Evolutionary conservation across 1,284 basidiomycete genomes (phyloP).

Genomic region (Bondarzewia mesenterica): DNA sequence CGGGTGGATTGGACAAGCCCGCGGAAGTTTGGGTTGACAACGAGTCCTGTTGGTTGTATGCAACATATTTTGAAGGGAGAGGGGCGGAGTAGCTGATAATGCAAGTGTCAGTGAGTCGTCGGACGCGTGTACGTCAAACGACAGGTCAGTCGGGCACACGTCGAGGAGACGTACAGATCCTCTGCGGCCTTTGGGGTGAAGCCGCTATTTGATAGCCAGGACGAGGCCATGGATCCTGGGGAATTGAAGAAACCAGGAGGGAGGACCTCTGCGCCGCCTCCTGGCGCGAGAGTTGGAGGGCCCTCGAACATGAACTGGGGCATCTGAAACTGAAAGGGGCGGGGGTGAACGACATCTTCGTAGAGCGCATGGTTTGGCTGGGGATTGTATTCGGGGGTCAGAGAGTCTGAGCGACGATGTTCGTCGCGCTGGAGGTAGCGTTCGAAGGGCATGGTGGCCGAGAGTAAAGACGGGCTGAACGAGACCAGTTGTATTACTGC

Average conservation of each 20-base stretch:
- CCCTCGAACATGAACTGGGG: slow-evolving; percentile 53
- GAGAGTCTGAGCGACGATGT: background rate
- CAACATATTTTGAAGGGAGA: too few species aligned
- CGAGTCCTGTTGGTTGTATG: too few species aligned
- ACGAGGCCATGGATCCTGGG: slow-evolving; percentile 25
- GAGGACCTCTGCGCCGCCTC: slow-evolving; percentile 66
- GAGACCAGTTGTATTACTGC: too few species aligned
- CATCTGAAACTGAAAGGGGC: slow-evolving; percentile 46
- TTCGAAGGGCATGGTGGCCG: slow-evolving; percentile 33
- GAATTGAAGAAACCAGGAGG: slow-evolving; percentile 35
- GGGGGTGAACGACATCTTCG: slow-evolving; percentile 9
- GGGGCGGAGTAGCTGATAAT: background rate
- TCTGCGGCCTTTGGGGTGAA: background rate
- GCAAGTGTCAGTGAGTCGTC: background rate
- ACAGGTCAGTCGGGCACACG: background rate
- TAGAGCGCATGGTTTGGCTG: background rate
- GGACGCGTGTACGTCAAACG: too few species aligned
- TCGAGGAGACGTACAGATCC: background rate
- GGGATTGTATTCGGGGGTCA: too few species aligned
- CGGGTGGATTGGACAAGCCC: too few species aligned
- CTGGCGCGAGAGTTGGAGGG: slow-evolving; percentile 50
- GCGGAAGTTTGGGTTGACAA: too few species aligned
- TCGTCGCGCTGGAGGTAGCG: slow-evolving; percentile 21
- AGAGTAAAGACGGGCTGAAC: too few species aligned
- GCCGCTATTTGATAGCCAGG: slow-evolving; percentile 43